Evolutionary conservation across 2,329 filamentous ascomycete species (phyloP), one percentile per base, ranked within the genome.

Genomic region (Calonectria montana): DNA sequence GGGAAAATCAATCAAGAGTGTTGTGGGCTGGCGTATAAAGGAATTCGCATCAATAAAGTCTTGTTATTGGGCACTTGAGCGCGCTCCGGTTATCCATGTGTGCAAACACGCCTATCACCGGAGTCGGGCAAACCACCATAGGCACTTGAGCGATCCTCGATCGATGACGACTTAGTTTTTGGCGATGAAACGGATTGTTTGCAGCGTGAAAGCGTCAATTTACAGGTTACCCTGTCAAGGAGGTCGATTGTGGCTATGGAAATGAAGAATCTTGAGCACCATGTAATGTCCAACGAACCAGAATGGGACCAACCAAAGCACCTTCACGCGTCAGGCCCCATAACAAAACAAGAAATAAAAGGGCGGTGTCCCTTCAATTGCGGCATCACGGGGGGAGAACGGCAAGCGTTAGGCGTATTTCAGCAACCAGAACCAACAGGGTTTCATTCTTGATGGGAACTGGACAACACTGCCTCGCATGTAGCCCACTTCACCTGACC

Each of bases 11-110:
- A 75, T 70, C 65, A 72, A 74, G 65, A 77, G 71, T 76, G 66
- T 75, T 68, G 70, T 75, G 72, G 65, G 73, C 74, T 69, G 81
- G 81, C 81, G 80, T 77, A 81, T 72, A 78, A 74, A 76, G 74
- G 67, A 74, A 67, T 74, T 76, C 67, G 43, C 70, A 72, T 77
- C 61, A 75, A 77, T 73, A 70, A 71, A 72, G 48, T 65, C 57
- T 67, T 73, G 27, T 37, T 59, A 41, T 48, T 21, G 70, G 67
- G 35, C 67, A 74, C 53, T 41, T 53, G 53, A 70, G 72, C 69
- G 67, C 72, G 71, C 67, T 66, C 72, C 69, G 50, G 63, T 67
- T 47, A 62, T 43, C 57, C 47, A 48, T 69, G 61, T 72, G 25
- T 63, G 31, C 62, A 62, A 69, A 65, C 65, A 25, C 62, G 67